Evolutionary conservation across 2,329 filamentous ascomycete species (phyloP).

Genomic region (Scedosporium aurantiacum): DNA sequence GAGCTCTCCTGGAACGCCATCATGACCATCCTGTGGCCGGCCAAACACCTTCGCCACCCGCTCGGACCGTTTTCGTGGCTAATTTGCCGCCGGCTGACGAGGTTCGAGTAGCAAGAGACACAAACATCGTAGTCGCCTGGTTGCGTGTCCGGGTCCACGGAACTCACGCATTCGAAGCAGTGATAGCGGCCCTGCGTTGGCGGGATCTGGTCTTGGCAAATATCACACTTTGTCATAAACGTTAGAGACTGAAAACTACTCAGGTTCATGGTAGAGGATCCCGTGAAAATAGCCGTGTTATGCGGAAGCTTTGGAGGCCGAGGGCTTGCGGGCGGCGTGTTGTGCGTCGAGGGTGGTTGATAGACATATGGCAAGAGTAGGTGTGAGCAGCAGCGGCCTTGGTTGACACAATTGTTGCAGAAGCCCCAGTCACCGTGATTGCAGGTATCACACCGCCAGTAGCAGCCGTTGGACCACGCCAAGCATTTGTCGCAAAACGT

Average conservation of each 20-base stretch:
- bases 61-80: constrained; percentile 62
- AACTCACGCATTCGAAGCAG: constrained; percentile 61
- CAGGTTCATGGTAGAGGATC: constrained; percentile 32
- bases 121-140: constrained; percentile 83
- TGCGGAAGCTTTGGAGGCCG: constrained; percentile 28
- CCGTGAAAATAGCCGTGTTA: constrained; percentile 36
- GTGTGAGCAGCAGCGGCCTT: constrained; percentile 72
- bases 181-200: constrained; percentile 64
- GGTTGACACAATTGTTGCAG: constrained; percentile 78
- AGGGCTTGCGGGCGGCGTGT: constrained; percentile 27
- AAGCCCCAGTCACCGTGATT: constrained; percentile 94
- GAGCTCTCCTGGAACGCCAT: constrained; percentile 62
- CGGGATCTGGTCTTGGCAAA: constrained; percentile 63
- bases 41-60: constrained; percentile 75
- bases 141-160: constrained; percentile 30
- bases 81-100: constrained; percentile 54
- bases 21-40: constrained; percentile 75
- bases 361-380: constrained; percentile 67
- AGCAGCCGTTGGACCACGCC: constrained; percentile 67
- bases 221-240: constrained; percentile 67
- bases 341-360: constrained; percentile 25
- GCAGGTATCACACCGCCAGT: constrained; percentile 79
- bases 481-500: constrained; percentile 75
- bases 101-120: constrained; percentile 59
- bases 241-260: constrained; percentile 55